phyloP scores from a whole-genome alignment of 345 rosid genomes.

The Diplotaxis tenuifolia region DNA sequence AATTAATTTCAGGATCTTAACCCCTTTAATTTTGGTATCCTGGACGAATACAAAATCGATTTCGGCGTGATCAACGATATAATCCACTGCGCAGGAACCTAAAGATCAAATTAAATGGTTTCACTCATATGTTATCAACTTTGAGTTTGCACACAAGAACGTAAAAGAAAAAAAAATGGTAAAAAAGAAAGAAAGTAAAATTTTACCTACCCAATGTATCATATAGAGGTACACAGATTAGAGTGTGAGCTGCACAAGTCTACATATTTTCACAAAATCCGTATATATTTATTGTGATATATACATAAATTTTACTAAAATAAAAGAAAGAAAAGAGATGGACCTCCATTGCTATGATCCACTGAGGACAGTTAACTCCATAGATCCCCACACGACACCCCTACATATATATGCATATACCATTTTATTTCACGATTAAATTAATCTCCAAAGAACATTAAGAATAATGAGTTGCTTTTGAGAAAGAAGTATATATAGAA shows the following conservation, averaged over 20 bases:
- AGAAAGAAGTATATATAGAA: not conserved
- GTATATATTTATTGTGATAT: not conserved
- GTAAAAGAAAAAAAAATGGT: no score
- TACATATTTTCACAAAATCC: constrained; percentile 30
- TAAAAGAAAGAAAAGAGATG: not conserved
- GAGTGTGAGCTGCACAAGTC: constrained; percentile 83
- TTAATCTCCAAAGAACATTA: not conserved
- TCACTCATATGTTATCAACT: not conserved
- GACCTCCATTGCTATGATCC: constrained; percentile 97
- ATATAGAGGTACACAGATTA: constrained; percentile 88
- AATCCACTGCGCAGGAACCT: constrained; percentile 88
- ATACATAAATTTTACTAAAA: not conserved
- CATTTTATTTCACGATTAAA: not conserved
- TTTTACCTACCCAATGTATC: constrained; percentile 77
- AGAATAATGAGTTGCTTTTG: not conserved
- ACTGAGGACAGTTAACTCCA: constrained; percentile 91
- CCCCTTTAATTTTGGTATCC: constrained; percentile 70
- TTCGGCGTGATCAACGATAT: constrained; percentile 81
- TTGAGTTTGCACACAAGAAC: not conserved
- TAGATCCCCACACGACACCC: constrained; percentile 81
- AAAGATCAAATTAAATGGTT: constrained; percentile 28
- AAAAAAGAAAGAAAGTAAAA: no score
- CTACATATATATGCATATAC: constrained; percentile 36
- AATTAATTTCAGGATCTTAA: constrained; percentile 23
- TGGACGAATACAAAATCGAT: constrained; percentile 76